phyloP scores from a whole-genome alignment of 345 rosid genomes.

The Cochlearia excelsa region DNA sequence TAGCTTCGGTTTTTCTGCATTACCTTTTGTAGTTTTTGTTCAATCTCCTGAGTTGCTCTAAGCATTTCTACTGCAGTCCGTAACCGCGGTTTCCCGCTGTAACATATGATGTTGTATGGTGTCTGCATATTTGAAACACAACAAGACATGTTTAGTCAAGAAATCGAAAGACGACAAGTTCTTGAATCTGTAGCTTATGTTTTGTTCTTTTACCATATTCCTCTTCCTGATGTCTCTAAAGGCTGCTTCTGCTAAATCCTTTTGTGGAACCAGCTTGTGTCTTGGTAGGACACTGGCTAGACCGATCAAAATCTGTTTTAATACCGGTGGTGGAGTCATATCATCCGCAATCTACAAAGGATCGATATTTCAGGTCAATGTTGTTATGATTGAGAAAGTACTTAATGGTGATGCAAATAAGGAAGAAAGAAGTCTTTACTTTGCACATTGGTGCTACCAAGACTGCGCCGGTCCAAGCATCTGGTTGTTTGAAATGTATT shows the following conservation, averaged over 20 bases:
- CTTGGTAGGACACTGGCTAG: slow-evolving; percentile 71
- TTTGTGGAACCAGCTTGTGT: slow-evolving; percentile 82
- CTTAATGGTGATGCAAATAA: slow-evolving; percentile 12
- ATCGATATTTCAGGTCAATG: slow-evolving; percentile 4
- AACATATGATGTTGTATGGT: slow-evolving; percentile 64
- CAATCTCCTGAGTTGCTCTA: slow-evolving; percentile 67
- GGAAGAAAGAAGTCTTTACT: slow-evolving; percentile 40
- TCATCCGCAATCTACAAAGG: slow-evolving; percentile 76
- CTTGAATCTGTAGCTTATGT: background rate
- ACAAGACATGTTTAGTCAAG: background rate
- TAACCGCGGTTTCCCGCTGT: slow-evolving; percentile 77
- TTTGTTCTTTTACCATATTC: slow-evolving; percentile 43
- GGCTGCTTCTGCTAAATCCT: slow-evolving; percentile 77
- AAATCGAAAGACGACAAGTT: background rate
- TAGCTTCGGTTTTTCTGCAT: background rate
- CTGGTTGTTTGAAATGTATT: slow-evolving; percentile 79
- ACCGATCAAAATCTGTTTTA: slow-evolving; percentile 63
- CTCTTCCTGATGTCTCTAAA: slow-evolving; percentile 65
- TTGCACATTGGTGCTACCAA: slow-evolving; percentile 98
- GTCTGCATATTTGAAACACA: slow-evolving; percentile 43
- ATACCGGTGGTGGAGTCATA: slow-evolving; percentile 62
- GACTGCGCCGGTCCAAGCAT: slow-evolving; percentile 82
- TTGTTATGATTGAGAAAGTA: slow-evolving; percentile 11
- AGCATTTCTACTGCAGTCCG: slow-evolving; percentile 79
- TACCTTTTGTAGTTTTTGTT: slow-evolving; percentile 59